phyloP scores from a whole-genome alignment of 495 filamentous ascomycete species.

The Penicillium egyptiacum region DNA sequence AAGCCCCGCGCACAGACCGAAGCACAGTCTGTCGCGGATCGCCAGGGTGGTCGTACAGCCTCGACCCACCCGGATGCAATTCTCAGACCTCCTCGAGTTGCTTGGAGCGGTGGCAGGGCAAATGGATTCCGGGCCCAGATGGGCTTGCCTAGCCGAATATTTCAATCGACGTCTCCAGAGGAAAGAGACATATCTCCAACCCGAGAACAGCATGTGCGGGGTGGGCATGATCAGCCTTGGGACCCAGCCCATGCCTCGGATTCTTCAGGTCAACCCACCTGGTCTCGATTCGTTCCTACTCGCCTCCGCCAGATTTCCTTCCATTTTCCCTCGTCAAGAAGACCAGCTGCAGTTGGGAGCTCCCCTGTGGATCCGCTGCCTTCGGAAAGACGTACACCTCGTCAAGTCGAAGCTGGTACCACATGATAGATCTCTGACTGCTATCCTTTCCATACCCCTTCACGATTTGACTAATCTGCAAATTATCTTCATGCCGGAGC shows the following conservation, averaged over 20 bases:
- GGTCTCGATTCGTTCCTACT: constrained; percentile 24
- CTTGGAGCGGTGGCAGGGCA: constrained; percentile 12
- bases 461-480: constrained; percentile 8
- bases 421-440: constrained; percentile 6
- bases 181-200: not conserved
- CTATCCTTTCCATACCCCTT: constrained; percentile 3
- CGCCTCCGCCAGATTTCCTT: constrained; percentile 18
- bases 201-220: constrained; percentile 1
- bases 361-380: not conserved
- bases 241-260: not conserved
- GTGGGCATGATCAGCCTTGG: not conserved
- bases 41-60: constrained; percentile 17
- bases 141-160: constrained; percentile 19
- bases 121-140: constrained; percentile 20
- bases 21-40: constrained; percentile 15
- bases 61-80: constrained; percentile 18
- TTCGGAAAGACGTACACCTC: constrained; percentile 26
- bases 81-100: constrained; percentile 22
- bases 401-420: constrained; percentile 39
- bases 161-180: constrained; percentile 10
- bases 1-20: constrained; percentile 61
- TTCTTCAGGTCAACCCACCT: constrained; percentile 6
- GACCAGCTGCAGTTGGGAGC: not conserved
- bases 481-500: constrained; percentile 14
- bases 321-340: not conserved